Base-by-base conservation (phyloP, 208 protist genomes). In the Wallacemonas sp. region DNA sequence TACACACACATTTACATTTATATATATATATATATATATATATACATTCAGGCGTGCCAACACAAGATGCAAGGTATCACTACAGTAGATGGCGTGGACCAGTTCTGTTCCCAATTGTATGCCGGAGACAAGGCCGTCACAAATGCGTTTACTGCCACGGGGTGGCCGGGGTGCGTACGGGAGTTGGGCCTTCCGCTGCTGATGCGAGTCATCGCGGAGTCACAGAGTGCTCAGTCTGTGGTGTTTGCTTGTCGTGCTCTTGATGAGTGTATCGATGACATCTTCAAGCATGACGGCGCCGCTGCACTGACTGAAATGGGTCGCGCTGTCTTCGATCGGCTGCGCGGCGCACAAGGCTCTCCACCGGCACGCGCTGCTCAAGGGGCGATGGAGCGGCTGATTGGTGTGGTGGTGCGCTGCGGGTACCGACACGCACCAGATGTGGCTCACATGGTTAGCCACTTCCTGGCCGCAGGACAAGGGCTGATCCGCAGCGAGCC, bases 171-270 rank as follows among this genome's bases (percentile, higher is more conserved):
- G 26, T 39, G 66, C 12, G 63, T 73, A 15, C 19, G 56, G 28
- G 44, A 59, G n/a, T 64, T 81, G 65, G 69, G 66, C 22, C 46
- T 66, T 2, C 9, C 56, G 12, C 46, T 75, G 15, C 65, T 80
- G 70, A 73, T 79, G 60, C 45, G 47, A 6, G 68, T 74, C 30
- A 70, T 88, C 44, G 59, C 75, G 78, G 66, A 79, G 47, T 88
- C 77, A 12, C 56, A 39, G 6, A 80, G 77, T 39, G 68, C 41
- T 8, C 74, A 82, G 46, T 79, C 77, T 1, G 80, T 88, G n/a
- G 80, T 84, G 28, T 88, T 88, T 65, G 77, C 82, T 17, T 81
- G 77, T 14, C 73, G 76, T 14, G 72, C 69, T 9, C 41, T 79
- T 5, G 63, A 62, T 12, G 71, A 88, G 56, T 73, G 80, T 31